Base-by-base conservation (phyloP, 768 basidiomycete genomes). In the Lepiota brunneoincarnata region DNA sequence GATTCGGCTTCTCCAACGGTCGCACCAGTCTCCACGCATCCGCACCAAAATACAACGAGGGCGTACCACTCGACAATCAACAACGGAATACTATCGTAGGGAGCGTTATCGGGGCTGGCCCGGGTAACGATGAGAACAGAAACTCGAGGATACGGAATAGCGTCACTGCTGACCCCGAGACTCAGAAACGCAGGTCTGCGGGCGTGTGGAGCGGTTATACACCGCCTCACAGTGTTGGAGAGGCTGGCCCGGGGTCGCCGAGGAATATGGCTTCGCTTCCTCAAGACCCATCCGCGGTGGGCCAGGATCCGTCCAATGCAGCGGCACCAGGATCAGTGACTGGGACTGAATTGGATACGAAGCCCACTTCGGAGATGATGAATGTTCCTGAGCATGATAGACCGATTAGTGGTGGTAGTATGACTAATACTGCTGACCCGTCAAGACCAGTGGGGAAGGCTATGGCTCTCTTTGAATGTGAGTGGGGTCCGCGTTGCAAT, bases 171-270 rank as follows among this genome's bases (percentile, higher is more conserved):
- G 39, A 54, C 18, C 45, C 31, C 2, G 53, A 54, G 38, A 41
- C 18, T n/a, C 53, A 48, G 12, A 54, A 39, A 9, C 38, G 45
- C 82, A 87, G 59, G 81, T 54, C 57, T 7, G 51, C 47, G 1
- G 61, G 61, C 3, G 41, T 34, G 4, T 61, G 61, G 63, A 51
- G 56, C 31, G 20, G 17, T 11, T 49, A 52, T 36, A 57, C 49
- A 21, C 53, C 61, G 9, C 49, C 49, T 2, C 49, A 53, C 4
- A 51, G 23, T 20, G 31, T 31, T 1, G 55, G 34, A 9, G 44
- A 39, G 1, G n/a, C n/a, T n/a, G n/a, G n/a, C n/a, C 28, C 53
- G 20, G 60, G 53, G 12, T 61, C 58, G 38, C 55, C 57, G 47
- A 46, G 46, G 41, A 53, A 59, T 54, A 35, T 43, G 15, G 43